Base-by-base conservation (phyloP, 768 basidiomycete species). In the Agrocybe chaxingu region DNA sequence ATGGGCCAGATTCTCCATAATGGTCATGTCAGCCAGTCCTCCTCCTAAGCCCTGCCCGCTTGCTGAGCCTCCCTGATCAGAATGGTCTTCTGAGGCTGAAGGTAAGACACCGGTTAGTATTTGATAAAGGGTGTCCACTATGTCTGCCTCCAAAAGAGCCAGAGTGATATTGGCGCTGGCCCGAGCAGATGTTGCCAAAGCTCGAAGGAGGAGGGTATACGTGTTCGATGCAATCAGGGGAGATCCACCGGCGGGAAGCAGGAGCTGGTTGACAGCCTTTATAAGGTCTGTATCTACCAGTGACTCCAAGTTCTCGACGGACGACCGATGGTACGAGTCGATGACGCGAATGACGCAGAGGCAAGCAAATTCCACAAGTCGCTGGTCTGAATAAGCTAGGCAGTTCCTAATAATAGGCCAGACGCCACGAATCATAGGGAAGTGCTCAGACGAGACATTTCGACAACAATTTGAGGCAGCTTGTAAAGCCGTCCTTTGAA, bases 381-480 rank as follows among this genome's bases (percentile, higher is more conserved):
- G 85, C 68, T 96, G 92, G 67, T 98, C 96, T 29, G 92, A 86
- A 62, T 96, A 97, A 0, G 83, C 77, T 41, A 98, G 78, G 57
- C 94, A 94, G 60, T 92, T 93, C 53, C 92, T 85, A 57, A 99
- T 87, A 68, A 91, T 96, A 0, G 95, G 86, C 87, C 89, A 91
- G 36, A 93, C 89, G 41, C 88, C 89, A 36, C 79, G 82, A 62
- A 98, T 87, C 84, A 92, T 92, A 32, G 81, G 65, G 69, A 94
- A 95, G 63, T 92, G 85, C 52, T 98, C 97, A 24, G 88, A 66
- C 2, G 92, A 86, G 45, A 97, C 82, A 65, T 92, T 92, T 43
- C 93, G 84, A 70, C 97, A 98, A 61, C 97, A 98, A 60, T 98
- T 98, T 32, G 96, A 87, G 1, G 95, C 95, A 12, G 97, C 95